A percentile compares a stretch with the other conserved stretches of the same genome.
These are phyloP conservation scores for Rhamnella rubrinervis DNA, from an alignment of 331 rosid species.

Conservation along the genomic window DNA sequence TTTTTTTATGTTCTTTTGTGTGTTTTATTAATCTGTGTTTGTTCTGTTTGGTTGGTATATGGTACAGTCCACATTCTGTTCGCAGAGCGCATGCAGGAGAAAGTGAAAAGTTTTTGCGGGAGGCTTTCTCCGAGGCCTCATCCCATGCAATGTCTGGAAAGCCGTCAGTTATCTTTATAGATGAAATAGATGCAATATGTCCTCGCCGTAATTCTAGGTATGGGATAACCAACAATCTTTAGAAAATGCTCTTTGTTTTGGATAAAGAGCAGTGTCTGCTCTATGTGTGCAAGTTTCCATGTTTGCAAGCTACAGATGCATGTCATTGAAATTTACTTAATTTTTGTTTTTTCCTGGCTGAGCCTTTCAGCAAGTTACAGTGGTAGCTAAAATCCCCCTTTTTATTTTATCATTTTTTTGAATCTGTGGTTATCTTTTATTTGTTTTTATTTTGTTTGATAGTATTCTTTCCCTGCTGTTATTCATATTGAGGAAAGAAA, in stretches of 20 bases:
- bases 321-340: background rate
- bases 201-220: slow-evolving; percentile 83
- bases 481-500: background rate
- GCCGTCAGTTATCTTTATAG: slow-evolving; percentile 74
- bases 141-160: slow-evolving; percentile 56
- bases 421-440: background rate
- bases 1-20: background rate
- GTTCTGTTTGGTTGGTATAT: slow-evolving; percentile 16
- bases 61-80: slow-evolving; percentile 73
- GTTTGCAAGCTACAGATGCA: background rate
- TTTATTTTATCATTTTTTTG: background rate
- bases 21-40: slow-evolving; percentile 9
- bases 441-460: background rate
- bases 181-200: slow-evolving; percentile 89
- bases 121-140: slow-evolving; percentile 77
- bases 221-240: slow-evolving; percentile 9
- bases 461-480: background rate
- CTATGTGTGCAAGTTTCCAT: background rate
- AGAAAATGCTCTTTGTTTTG: background rate
- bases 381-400: background rate
- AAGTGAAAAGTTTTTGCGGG: slow-evolving; percentile 71
- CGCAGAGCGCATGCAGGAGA: slow-evolving; percentile 72
- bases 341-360: background rate
- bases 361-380: background rate
- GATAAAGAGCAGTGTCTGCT: background rate